phyloP scores from a whole-genome alignment of 495 filamentous ascomycete genomes.

The Rhypophila decipiens region DNA sequence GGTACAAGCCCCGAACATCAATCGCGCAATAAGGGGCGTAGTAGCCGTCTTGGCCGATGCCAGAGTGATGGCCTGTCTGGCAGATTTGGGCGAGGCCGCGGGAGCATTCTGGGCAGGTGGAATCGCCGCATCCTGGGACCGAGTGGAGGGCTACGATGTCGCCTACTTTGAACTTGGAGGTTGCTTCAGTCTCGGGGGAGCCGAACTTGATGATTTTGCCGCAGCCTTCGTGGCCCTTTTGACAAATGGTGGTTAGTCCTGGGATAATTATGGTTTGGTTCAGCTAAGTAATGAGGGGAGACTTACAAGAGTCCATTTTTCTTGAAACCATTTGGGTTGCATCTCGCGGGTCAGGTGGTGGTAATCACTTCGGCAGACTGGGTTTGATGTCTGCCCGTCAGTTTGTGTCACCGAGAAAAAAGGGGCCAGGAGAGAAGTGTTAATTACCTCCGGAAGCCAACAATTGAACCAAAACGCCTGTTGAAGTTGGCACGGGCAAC shows the following conservation, averaged over 20 bases:
- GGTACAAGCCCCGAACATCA: constrained; percentile 6
- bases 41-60: constrained; percentile 12
- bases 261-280: not conserved
- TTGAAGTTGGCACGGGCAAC: constrained; percentile 3
- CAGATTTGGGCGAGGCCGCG: constrained; percentile 10
- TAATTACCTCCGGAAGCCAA: constrained; percentile 10
- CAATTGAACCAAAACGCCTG: constrained; percentile 6
- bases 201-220: constrained; percentile 8
- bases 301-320: constrained; percentile 4
- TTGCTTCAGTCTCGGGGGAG: constrained; percentile 2
- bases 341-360: constrained; percentile 8
- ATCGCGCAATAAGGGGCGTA: constrained; percentile 8
- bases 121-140: constrained; percentile 6
- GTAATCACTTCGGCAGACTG: constrained; percentile 13
- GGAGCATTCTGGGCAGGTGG: constrained; percentile 10
- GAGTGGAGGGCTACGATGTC: constrained; percentile 10
- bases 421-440: no score
- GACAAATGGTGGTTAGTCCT: no score
- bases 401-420: no score
- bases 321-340: constrained; percentile 10
- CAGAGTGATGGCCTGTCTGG: constrained; percentile 5
- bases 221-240: constrained; percentile 12
- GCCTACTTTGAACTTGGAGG: constrained; percentile 7
- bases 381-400: no score
- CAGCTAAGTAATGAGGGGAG: not conserved